Percentiles rank a stretch among this genome's conserved stretches.
Conservation (phyloP, 345 rosid species). For the Salix purpurea region DNA sequence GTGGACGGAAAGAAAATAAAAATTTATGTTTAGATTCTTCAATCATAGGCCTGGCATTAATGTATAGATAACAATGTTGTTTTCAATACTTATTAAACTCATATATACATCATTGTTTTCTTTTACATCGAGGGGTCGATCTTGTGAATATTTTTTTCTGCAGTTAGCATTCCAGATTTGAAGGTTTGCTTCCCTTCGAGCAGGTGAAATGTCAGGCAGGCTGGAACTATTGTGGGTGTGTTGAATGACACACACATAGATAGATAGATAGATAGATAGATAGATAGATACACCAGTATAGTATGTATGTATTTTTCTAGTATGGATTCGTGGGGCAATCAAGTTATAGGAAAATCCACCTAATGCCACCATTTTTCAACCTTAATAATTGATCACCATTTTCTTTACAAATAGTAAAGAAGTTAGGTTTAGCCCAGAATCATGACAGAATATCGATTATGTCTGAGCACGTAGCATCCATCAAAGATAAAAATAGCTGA, state of each 20-base stretch:
- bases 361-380: neutral
- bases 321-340: neutral
- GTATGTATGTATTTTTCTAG: too few species aligned
- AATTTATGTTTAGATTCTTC: neutral
- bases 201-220: neutral
- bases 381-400: neutral
- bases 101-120: neutral
- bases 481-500: neutral
- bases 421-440: neutral
- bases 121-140: too few species aligned
- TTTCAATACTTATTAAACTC: neutral
- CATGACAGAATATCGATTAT: neutral
- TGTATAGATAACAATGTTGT: neutral
- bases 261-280: too few species aligned
- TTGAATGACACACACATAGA: too few species aligned
- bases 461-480: neutral
- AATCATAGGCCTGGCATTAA: neutral
- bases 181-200: neutral
- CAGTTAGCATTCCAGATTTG: neutral
- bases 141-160: too few species aligned
- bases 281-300: too few species aligned
- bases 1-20: neutral
- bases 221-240: neutral
- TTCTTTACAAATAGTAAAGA: neutral
- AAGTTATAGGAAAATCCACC: conserved; percentile 1